Conservation (phyloP, 2,329 filamentous ascomycete species). For the Monilinia polystroma region DNA sequence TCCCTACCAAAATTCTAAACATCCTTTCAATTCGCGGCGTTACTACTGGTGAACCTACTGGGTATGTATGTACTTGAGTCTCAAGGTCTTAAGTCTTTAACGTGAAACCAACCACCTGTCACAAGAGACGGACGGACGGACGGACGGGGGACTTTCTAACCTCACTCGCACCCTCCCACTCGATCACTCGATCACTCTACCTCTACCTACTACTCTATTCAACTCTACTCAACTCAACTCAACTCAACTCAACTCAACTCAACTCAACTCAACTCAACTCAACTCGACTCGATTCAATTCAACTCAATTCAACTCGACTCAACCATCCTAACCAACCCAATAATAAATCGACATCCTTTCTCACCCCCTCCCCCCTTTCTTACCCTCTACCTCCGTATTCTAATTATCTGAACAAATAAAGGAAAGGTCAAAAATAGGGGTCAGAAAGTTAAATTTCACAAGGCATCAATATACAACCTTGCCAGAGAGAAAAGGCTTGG, state of each 20-base stretch:
- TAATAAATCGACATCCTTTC: background rate
- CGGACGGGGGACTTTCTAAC: background rate
- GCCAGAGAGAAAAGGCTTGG: background rate
- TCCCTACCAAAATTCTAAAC: constrained; percentile 5
- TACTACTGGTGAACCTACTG: no score
- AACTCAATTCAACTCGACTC: background rate
- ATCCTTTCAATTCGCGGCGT: no score
- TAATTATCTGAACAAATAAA: background rate
- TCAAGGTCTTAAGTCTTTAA: background rate
- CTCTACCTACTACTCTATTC: background rate
- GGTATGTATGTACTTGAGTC: no score
- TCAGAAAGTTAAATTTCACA: background rate
- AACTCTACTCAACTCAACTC: no score
- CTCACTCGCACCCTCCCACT: background rate
- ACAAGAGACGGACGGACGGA: background rate
- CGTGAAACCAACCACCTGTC: constrained; percentile 10
- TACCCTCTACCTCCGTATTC: background rate
- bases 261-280: no score
- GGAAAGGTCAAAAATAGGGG: background rate
- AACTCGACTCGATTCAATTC: background rate
- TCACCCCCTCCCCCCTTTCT: background rate
- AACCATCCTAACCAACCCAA: background rate
- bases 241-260: no score
- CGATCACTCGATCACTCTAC: background rate
- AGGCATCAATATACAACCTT: constrained; percentile 1